Evolutionary conservation across 2,329 filamentous ascomycete species (phyloP).

Genomic region (Diaporthe destruens): DNA sequence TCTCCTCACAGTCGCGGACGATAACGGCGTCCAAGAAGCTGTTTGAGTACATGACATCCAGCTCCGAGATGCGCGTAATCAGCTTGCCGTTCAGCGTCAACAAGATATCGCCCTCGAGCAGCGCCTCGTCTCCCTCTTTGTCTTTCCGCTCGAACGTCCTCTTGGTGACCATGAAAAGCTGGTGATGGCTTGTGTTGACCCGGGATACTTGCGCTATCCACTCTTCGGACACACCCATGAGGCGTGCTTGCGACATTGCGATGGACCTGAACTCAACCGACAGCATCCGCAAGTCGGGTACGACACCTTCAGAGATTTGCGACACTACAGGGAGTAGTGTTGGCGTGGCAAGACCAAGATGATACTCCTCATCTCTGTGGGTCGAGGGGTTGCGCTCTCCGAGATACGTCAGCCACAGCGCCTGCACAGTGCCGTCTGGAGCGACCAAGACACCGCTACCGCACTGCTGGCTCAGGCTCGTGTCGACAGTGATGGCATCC

Average conservation of each 20-base stretch:
- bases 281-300: slow-evolving; percentile 87
- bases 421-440: slow-evolving; percentile 92
- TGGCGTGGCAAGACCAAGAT: slow-evolving; percentile 90
- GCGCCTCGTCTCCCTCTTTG: slow-evolving; percentile 63
- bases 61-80: slow-evolving; percentile 91
- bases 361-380: slow-evolving; percentile 79
- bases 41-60: slow-evolving; percentile 96
- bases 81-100: slow-evolving; percentile 91
- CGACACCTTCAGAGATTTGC: slow-evolving; percentile 83
- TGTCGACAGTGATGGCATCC: slow-evolving; percentile 97
- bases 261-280: slow-evolving; percentile 96
- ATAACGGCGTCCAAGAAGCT: slow-evolving; percentile 86
- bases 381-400: slow-evolving; percentile 69
- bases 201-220: slow-evolving; percentile 88
- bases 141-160: slow-evolving; percentile 69
- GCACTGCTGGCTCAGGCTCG: slow-evolving; percentile 89
- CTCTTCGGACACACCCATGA: slow-evolving; percentile 96
- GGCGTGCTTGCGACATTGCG: slow-evolving; percentile 95
- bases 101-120: slow-evolving; percentile 92
- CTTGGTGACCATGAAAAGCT: slow-evolving; percentile 98
- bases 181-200: slow-evolving; percentile 91
- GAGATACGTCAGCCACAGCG: slow-evolving; percentile 96
- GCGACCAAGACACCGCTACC: slow-evolving; percentile 93
- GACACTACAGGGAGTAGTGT: slow-evolving; percentile 89
- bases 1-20: slow-evolving; percentile 85